phyloP scores from a whole-genome alignment of 805 yeast species.

The Candida koratica region DNA sequence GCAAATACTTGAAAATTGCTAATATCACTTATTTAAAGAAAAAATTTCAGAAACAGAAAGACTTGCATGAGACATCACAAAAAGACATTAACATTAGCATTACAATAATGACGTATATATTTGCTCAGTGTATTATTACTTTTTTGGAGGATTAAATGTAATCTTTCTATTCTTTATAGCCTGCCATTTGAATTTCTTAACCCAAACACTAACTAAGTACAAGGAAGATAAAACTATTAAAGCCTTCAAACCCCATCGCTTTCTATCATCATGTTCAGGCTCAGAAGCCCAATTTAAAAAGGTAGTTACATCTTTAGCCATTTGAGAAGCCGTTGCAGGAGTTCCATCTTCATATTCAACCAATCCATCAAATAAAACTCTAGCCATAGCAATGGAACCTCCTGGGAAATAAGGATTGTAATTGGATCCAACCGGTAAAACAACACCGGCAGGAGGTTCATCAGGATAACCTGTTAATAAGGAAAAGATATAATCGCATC shows the following conservation, averaged over 20 bases:
- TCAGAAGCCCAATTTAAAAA: slow-evolving; percentile 98
- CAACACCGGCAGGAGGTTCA: slow-evolving; percentile 97
- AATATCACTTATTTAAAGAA: no score
- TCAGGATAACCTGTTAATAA: slow-evolving; percentile 98
- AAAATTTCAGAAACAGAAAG: neutral
- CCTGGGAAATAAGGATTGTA: slow-evolving; percentile 99
- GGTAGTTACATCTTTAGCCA: slow-evolving; percentile 97
- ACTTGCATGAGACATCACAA: neutral
- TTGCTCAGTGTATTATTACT: slow-evolving; percentile 19
- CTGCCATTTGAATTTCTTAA: slow-evolving; percentile 98
- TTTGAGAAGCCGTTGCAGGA: slow-evolving; percentile 96
- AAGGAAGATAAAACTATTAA: slow-evolving; percentile 72
- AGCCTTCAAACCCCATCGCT: slow-evolving; percentile 94
- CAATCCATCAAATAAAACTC: slow-evolving; percentile 94
- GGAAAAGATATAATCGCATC: slow-evolving; percentile 89
- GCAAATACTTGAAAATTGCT: no score
- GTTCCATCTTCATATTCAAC: slow-evolving; percentile 99
- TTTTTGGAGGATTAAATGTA: slow-evolving; percentile 88
- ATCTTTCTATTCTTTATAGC: slow-evolving; percentile 93
- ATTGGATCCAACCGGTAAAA: slow-evolving; percentile 88
- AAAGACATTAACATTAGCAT: no score
- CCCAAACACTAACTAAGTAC: slow-evolving; percentile 81
- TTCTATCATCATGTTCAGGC: slow-evolving; percentile 98
- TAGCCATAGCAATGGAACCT: slow-evolving; percentile 98
- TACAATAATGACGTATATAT: slow-evolving; percentile 11